phyloP scores from a whole-genome alignment of 2,329 filamentous ascomycete genomes.

The Trichophyton benhamiae region DNA sequence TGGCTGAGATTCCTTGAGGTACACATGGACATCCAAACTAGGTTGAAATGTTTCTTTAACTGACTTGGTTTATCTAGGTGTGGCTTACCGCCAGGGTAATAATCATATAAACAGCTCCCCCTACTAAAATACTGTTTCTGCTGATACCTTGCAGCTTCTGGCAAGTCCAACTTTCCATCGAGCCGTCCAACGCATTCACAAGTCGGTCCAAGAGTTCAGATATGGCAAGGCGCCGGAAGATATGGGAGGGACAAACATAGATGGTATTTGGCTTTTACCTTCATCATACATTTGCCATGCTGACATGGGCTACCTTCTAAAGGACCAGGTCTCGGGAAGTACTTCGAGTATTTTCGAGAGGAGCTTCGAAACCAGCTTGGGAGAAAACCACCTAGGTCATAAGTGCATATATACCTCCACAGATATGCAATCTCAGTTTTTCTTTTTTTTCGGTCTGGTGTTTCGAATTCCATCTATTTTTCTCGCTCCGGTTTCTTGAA shows the following conservation, averaged over 20 bases:
- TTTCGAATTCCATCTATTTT: neutral
- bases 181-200: constrained; percentile 33
- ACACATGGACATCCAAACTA: constrained; percentile 12
- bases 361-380: constrained; percentile 21
- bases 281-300: neutral
- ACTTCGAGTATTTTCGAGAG: constrained; percentile 21
- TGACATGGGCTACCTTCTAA: neutral
- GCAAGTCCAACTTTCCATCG: constrained; percentile 33
- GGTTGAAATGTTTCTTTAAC: constrained; percentile 10
- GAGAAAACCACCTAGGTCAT: constrained; percentile 10
- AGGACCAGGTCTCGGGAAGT: constrained; percentile 16
- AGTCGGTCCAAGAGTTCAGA: constrained; percentile 29
- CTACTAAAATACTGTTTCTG: constrained; percentile 25
- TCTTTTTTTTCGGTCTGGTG: neutral
- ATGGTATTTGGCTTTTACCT: constrained; percentile 14
- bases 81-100: constrained; percentile 29
- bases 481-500: neutral
- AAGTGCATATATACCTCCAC: neutral
- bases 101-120: constrained; percentile 20
- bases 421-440: neutral
- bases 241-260: constrained; percentile 32
- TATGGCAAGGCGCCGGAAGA: constrained; percentile 33
- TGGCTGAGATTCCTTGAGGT: constrained; percentile 27
- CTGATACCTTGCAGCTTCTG: constrained; percentile 24
- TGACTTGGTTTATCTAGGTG: constrained; percentile 16